A percentile compares a stretch with the other conserved stretches of the same genome.
Conservation (phyloP, 2,329 filamentous ascomycete species). For the Ascochyta fabae region DNA sequence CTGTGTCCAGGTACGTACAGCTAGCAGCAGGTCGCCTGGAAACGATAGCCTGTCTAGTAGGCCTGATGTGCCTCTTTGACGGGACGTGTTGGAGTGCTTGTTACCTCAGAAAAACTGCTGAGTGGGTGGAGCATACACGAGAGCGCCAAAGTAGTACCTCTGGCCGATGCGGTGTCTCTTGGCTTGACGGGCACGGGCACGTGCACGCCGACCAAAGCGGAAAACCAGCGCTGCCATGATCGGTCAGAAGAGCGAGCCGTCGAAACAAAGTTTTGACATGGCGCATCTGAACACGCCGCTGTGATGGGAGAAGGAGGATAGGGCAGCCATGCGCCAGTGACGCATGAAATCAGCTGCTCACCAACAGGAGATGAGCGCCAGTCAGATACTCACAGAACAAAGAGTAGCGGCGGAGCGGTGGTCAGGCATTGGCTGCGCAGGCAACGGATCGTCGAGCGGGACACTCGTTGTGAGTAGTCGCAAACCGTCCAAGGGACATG, state of each 20-base stretch:
- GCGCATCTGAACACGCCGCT: constrained; percentile 10
- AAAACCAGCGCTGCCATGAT: constrained; percentile 15
- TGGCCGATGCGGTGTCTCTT: constrained; percentile 43
- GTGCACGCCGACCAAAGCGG: constrained; percentile 22
- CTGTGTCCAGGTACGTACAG: constrained; percentile 29
- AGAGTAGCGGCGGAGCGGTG: constrained; percentile 12
- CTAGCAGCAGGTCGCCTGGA: constrained; percentile 18
- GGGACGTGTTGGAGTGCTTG: constrained; percentile 27
- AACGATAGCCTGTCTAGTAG: constrained; percentile 26
- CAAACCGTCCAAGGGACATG: constrained; percentile 15
- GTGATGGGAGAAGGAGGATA: constrained; percentile 4
- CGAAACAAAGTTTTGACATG: constrained; percentile 8
- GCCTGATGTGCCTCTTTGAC: constrained; percentile 33
- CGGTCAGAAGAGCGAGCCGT: constrained; percentile 10
- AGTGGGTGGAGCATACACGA: constrained; percentile 30
- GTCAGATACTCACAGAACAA: background rate
- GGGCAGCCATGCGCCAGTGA: constrained; percentile 5
- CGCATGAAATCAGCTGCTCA: constrained; percentile 15
- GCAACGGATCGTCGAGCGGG: constrained; percentile 17
- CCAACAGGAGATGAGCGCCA: constrained; percentile 12
- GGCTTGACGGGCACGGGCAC: constrained; percentile 40
- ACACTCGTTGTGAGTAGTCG: constrained; percentile 11
- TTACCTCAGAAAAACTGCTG: constrained; percentile 40
- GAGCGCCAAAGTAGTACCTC: constrained; percentile 35
- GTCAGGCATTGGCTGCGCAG: constrained; percentile 29